Evolutionary conservation across 441 rosid species (phyloP), one percentile per base, ranked within the genome.

Genomic region (Corymbia citriodora): DNA sequence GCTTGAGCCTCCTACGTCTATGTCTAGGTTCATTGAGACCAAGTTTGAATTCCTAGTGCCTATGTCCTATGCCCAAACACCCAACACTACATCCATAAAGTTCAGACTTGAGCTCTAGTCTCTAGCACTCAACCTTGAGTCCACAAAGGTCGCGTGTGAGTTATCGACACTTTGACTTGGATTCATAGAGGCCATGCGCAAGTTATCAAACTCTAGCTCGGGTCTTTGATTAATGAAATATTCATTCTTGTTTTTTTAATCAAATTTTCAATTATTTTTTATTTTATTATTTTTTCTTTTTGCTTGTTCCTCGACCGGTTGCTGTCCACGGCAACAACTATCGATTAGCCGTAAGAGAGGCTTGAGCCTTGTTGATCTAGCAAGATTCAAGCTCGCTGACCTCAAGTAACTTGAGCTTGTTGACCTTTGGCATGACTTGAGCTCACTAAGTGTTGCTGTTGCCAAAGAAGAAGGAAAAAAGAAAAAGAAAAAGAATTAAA

Each of bases 381-480:
- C 0, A 59, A 4, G n/a, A 13, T 13, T 59, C 0, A 1, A 59
- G n/a, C 14, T 25, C n/a, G 10, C 1, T 17, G 25, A 10, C 29
- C 2, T 23, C 2, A 12, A 12, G 2, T 3, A 0, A 23, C 29
- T 57, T 40, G 45, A 40, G 45, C 45, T 40, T 40, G 45, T 5
- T 40, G 45, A 40, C 45, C 45, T 40, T 40, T 40, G 45, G 45
- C 45, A 40, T 40, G 45, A 40, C 45, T 6, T 40, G 6, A 40
- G 45, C 45, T 40, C 45, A 40, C 45, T 5, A 4, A 6, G 45
- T 5, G 45, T 40, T 1, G 45, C 45, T 40, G 45, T 40, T 40
- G 45, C 45, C 45, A 40, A 40, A 40, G 6, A 40, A 40, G 45
- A 40, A 40, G 45, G 45, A 40, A 40, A 40, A 40, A 40, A 40